Conservation (phyloP, 2,329 filamentous ascomycete species). For the Juglanconis sp. region DNA sequence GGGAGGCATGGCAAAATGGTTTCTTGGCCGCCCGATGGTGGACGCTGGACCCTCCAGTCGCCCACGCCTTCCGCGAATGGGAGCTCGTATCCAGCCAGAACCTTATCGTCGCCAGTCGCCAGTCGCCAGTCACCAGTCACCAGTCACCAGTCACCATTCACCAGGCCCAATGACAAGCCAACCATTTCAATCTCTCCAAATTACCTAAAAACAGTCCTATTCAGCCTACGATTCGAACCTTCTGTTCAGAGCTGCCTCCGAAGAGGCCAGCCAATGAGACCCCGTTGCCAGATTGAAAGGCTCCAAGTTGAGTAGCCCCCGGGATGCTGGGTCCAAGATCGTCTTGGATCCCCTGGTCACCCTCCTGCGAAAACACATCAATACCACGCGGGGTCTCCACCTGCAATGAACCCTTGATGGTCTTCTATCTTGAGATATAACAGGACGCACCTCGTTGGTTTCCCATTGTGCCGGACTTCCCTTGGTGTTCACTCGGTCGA, state of each 20-base stretch:
- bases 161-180: neutral
- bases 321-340: neutral
- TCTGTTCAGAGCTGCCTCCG: neutral
- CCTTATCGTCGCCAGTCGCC: no score
- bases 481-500: neutral
- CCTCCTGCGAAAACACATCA: neutral
- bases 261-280: neutral
- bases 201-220: no score
- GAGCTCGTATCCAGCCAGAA: neutral
- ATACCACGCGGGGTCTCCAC: neutral
- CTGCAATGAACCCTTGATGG: neutral
- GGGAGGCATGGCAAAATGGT: neutral
- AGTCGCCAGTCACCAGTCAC: no score
- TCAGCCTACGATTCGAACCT: neutral
- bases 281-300: neutral
- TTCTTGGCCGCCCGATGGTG: neutral
- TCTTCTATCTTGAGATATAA: neutral
- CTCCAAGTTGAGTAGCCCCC: neutral
- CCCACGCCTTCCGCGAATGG: neutral
- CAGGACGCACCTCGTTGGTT: neutral
- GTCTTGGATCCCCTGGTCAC: neutral
- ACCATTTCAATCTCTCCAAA: neutral
- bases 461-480: neutral
- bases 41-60: neutral
- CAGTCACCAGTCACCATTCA: no score